Evolutionary conservation across 2,329 filamentous ascomycete genomes (phyloP), one percentile per base, ranked within the genome.

Genomic region (Colletotrichum endophyticum): DNA sequence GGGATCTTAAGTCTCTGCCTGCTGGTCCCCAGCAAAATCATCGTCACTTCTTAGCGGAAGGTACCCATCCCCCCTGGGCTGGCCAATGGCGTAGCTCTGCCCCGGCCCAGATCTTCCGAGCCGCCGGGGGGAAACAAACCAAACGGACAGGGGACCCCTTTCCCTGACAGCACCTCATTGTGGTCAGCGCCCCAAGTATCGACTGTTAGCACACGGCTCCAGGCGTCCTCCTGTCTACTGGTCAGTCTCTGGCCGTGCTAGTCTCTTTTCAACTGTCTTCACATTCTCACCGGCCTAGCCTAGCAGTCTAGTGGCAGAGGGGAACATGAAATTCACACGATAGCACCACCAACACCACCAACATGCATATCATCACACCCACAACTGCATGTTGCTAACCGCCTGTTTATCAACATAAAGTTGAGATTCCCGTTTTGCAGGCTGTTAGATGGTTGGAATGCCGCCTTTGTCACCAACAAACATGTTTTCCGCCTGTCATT

Each of bases 1-100:
- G 36, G 56, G 53, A 53, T 70, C 36, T 63, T 53, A 70, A 70
- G 56, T 73, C 63, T 76, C 73, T 76, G 73, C 73, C 73, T 76
- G 63, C 64, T 25, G 16, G 32, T 30, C 25, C 57, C 67, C 72
- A 71, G 30, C 71, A 70, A 59, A 36, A 70, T 49, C 61, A 72
- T 64, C 57, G 34, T 70, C 69, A 75, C 62, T 66, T 44, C 74
- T 70, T 70, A 74, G 59, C 70, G 66, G 66, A 66, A 70, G 66
- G 49, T 66, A 70, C 70, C 70, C 64, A 30, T 22, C 28, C 7
- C 57, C 32, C 71, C 74, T 44, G 22, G 49, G 39, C 49, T 66
- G 49, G 22, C 68, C 68, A 62, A 70, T 63, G 49, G 68, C 57
- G 28, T 15, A 27, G 49, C 66, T 59, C n/a, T 30, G 25, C 67